Base-by-base conservation (phyloP, 352 stramenopile species). In the Globisporangium viniferum region DNA sequence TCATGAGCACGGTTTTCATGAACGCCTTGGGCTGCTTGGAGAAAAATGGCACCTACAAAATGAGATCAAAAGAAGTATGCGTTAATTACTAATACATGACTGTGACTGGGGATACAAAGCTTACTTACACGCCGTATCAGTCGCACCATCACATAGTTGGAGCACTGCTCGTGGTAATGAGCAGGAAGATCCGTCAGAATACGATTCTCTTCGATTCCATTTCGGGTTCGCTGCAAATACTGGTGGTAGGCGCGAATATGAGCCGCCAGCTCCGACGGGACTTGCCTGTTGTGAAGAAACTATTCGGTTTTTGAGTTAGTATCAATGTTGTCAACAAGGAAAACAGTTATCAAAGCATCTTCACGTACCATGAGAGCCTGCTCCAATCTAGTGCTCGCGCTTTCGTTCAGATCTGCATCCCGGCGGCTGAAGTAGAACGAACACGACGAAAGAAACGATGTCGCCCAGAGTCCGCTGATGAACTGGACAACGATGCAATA, bases 391-490 rank as follows among this genome's bases (percentile, higher is more conserved):
- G 70, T 76, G 27, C 58, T 71, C 20, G 72, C 57, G 24, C 65
- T 71, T 9, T 60, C 35, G 29, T 66, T 36, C 35, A 76, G 24
- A 44, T 71, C 59, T 5, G 56, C 67, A 44, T 73, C 67, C 4
- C 62, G 62, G 14, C 61, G 64, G 18, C 56, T 76, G 44, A 76
- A 73, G 60, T 76, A 73, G 56, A 76, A 76, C 51, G 67, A 70
- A 24, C 70, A 76, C 14, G 70, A 62, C 12, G 70, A 67, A 7
- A 73, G 62, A 27, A 76, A 73, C 0, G 66, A 56, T 5, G 70
- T 76, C 1, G 70, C 70, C 70, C 67, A 76, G 36, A 76, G 54
- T 5, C 70, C 70, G 46, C 67, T 73, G 20, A 76, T 44, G 29
- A 63, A 73, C 44, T 76, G 70, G 9, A 73, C 59, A 12, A 73